Evolutionary conservation across 1,284 basidiomycete species (phyloP), one percentile per base, ranked within the genome.

Genomic region (Coniferiporia weirii): DNA sequence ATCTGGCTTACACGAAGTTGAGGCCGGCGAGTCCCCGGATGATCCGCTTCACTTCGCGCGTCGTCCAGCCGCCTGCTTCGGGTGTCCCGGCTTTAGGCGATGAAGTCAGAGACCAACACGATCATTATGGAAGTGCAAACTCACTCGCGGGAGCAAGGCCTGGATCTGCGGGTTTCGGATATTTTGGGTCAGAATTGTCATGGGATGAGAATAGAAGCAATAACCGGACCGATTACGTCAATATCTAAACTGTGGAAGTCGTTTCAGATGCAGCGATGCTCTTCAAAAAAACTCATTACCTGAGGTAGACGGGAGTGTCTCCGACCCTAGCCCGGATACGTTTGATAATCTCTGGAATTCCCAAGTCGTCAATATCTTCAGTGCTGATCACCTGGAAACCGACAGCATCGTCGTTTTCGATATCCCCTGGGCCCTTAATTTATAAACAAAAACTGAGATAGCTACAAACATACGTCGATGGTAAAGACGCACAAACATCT

Each of bases 51-150:
- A 90, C 77, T 71, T 92, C 89, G 52, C 89, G 79, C n/a, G 81
- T 86, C 4, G 88, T 89, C 87, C 87, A 91, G 12, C 89, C 89
- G 44, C 90, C 91, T 15, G 84, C 81, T 71, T 92, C 90, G 6
- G 89, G 90, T 2, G 91, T 92, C n/a, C 91, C 89, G 62, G 89
- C 87, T 87, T 63, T 13, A 20, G 6, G 17, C 19, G 17, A 63
- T 12, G 38, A 45, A 27, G 34, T 54, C 6, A 59, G 22, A 7
- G 32, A 34, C 52, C 32, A 54, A 56, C 17, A 48, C 44, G 13
- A 47, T 27, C 19, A 46, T 9, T 47, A 13, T 4, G 52, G 15
- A 17, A 44, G 27, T 36, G 38, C 45, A 40, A 38, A 73, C 87
- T 71, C 66, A 89, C 87, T 91, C 7, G 82, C 89, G 57, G 90